phyloP scores from a whole-genome alignment of 176 grass and related monocot species.

The Neostapfia colusana region DNA sequence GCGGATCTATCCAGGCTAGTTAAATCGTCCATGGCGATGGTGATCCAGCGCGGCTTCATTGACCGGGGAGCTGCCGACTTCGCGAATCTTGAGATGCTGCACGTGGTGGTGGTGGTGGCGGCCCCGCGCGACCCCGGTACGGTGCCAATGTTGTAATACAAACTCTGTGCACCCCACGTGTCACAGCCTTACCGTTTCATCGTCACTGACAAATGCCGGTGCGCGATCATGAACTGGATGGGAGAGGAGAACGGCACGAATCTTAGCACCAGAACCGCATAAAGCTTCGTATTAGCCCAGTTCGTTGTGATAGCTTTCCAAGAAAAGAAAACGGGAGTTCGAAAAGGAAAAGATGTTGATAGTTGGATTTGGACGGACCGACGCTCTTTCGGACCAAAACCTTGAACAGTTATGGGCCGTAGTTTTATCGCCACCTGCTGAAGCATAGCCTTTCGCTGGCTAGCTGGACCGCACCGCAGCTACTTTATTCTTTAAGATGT shows the following conservation, averaged over 20 bases:
- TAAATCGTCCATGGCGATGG: not conserved
- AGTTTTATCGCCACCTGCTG: not conserved
- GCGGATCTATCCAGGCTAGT: not conserved
- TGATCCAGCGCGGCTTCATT: conserved; percentile 14
- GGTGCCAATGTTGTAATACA: not conserved
- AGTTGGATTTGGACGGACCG: conserved; percentile 99
- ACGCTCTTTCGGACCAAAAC: conserved; percentile 98
- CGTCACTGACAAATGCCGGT: not conserved
- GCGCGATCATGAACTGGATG: no score
- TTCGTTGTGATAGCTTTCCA: no score
- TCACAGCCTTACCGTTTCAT: not conserved
- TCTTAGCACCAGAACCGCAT: no score
- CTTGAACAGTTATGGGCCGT: conserved; percentile 62
- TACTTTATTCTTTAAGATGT: not conserved
- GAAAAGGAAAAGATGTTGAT: conserved; percentile 5
- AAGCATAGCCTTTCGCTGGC: no score
- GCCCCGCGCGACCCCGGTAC: conserved; percentile 23
- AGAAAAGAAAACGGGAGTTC: not conserved
- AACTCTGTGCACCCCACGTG: not conserved
- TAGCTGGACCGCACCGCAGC: not conserved
- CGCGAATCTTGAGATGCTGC: conserved; percentile 40
- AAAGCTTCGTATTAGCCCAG: no score
- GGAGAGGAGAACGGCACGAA: no score
- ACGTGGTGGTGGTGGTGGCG: conserved; percentile 30
- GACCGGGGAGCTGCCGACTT: conserved; percentile 30